Percentiles rank a stretch among this genome's conserved stretches.
phyloP scores from a whole-genome alignment of 106 monocot genomes.

The Cymbidium sinense region DNA sequence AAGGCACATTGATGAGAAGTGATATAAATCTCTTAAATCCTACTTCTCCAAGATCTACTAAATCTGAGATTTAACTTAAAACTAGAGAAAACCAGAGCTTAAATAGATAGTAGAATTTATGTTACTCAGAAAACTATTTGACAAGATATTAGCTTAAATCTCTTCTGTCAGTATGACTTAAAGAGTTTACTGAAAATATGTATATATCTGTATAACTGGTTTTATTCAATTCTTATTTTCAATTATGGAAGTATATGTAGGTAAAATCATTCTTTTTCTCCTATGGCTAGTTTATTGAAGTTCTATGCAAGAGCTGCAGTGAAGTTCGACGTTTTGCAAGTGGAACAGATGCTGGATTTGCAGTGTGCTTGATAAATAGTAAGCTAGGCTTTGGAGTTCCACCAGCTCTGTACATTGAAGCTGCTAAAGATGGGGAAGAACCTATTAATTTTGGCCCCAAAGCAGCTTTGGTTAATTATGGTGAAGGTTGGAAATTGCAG shows the following conservation, averaged over 20 bases:
- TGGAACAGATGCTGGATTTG: conserved; percentile 73
- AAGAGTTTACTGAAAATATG: too few relatives aligned
- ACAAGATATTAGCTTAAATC: background rate
- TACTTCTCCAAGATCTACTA: too few relatives aligned
- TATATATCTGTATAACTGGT: background rate
- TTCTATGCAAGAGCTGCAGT: conserved; percentile 62
- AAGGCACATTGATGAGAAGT: too few relatives aligned
- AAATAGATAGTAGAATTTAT: background rate
- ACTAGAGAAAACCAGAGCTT: background rate
- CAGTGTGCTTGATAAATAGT: conserved; percentile 44
- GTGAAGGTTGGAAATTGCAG: conserved; percentile 75
- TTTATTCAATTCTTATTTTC: background rate
- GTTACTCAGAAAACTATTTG: background rate
- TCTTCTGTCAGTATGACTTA: background rate
- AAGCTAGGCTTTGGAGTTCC: conserved; percentile 26
- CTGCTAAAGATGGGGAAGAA: conserved; percentile 84
- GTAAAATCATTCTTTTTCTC: background rate
- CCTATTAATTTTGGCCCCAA: conserved; percentile 74
- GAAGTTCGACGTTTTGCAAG: conserved; percentile 65
- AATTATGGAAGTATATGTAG: background rate
- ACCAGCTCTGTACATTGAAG: conserved; percentile 54
- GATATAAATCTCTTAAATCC: too few relatives aligned
- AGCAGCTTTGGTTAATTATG: conserved; percentile 64
- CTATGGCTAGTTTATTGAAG: conserved; percentile 61
- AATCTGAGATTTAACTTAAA: background rate